Conservation (phyloP, 177 flowering plant species). For the Vitis hybrid region DNA sequence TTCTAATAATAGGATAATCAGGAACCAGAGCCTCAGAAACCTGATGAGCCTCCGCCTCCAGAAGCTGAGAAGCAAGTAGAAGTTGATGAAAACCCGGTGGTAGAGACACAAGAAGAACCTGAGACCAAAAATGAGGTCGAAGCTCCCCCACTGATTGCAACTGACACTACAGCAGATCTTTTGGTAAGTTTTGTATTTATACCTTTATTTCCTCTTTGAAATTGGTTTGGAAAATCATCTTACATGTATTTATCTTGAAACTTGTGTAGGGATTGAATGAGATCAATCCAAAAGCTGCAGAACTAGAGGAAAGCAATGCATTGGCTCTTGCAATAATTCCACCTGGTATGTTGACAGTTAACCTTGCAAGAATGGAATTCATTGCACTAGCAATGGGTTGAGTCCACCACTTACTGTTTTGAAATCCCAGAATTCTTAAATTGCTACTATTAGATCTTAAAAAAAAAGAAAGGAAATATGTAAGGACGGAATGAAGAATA, state of each 20-base stretch:
- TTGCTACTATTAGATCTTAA: too few species aligned
- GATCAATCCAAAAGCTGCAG: constrained; percentile 63
- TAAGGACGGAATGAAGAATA: too few species aligned
- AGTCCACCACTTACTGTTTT: too few species aligned
- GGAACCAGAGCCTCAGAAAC: constrained; percentile 43
- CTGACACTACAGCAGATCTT: constrained; percentile 53
- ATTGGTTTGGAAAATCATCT: background rate
- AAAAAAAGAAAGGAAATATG: too few species aligned
- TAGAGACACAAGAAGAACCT: constrained; percentile 42
- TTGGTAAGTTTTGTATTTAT: constrained; percentile 38
- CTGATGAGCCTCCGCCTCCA: constrained; percentile 19
- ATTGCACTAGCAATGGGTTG: too few species aligned
- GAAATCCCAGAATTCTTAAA: too few species aligned
- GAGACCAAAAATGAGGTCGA: constrained; percentile 35
- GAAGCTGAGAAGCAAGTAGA: constrained; percentile 36
- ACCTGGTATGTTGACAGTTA: constrained; percentile 43
- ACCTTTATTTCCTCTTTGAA: background rate
- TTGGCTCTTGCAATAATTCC: constrained; percentile 90
- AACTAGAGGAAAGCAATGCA: constrained; percentile 88
- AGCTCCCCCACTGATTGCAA: constrained; percentile 37
- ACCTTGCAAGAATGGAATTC: background rate
- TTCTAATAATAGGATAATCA: constrained; percentile 47
- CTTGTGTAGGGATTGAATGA: constrained; percentile 74
- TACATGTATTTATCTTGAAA: constrained; percentile 1
- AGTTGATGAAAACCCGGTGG: constrained; percentile 25